phyloP scores from a whole-genome alignment of 169 alveolate genomes.

The Cryptosporidium felis region DNA sequence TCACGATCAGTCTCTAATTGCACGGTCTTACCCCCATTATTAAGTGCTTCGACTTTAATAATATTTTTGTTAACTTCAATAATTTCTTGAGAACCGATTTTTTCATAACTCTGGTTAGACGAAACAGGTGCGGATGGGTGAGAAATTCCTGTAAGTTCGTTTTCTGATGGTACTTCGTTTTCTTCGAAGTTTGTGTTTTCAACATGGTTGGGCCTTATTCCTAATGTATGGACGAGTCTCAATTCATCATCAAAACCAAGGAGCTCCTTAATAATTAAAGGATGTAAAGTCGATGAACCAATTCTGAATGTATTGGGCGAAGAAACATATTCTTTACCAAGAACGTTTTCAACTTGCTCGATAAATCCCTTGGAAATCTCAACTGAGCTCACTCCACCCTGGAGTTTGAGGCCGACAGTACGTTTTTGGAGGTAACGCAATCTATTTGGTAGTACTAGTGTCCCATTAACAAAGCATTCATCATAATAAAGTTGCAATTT shows the following conservation, averaged over 20 bases:
- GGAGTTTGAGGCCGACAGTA: slow-evolving; percentile 48
- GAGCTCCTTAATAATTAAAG: slow-evolving; percentile 22
- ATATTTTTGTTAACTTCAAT: slow-evolving; percentile 25
- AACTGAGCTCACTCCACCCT: slow-evolving; percentile 62
- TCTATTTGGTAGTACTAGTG: slow-evolving; percentile 44
- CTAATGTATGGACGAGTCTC: slow-evolving; percentile 58
- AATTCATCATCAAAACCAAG: slow-evolving; percentile 62
- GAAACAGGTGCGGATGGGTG: slow-evolving; percentile 61
- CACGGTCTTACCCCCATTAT: background rate
- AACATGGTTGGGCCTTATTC: background rate
- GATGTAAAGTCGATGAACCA: slow-evolving; percentile 69
- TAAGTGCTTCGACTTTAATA: slow-evolving; percentile 52
- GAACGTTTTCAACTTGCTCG: slow-evolving; percentile 20
- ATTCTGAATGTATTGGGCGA: slow-evolving; percentile 66
- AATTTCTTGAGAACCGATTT: background rate
- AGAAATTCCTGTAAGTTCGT: slow-evolving; percentile 37
- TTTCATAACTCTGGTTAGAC: slow-evolving; percentile 12
- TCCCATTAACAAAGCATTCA: slow-evolving; percentile 49
- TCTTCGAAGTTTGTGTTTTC: slow-evolving; percentile 10
- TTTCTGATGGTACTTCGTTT: background rate
- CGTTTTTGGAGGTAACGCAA: slow-evolving; percentile 48
- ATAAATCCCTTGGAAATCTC: slow-evolving; percentile 39
- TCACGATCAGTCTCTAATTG: background rate
- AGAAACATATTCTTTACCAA: slow-evolving; percentile 40
- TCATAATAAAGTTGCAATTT: slow-evolving; percentile 39